Base-by-base conservation (phyloP, 805 yeast genomes). In the Candida michaelii region DNA sequence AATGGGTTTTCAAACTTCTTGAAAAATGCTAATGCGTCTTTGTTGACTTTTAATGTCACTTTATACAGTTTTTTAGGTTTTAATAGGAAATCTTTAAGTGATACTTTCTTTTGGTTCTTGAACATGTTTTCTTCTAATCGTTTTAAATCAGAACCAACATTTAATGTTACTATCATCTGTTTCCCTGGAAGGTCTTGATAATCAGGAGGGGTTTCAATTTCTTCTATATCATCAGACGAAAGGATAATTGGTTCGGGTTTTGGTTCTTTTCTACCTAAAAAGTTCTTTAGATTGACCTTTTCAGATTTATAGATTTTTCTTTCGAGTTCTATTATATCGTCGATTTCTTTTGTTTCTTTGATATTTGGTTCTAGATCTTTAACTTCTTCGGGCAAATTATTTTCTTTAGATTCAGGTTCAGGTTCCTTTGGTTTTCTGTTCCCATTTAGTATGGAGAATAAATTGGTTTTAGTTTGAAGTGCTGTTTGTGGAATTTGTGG, bases 21-120 rank as follows among this genome's bases (percentile, higher is more conserved):
- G 16, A 65, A 54, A 21, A 58, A 55, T 17, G 51, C 54, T 27
- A 68, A 49, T 3, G 48, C 56, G 2, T 35, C 50, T 5, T 65
- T 52, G 19, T 54, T 46, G 5, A 69, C 37, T 32, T 55, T 58
- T 14, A 65, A 48, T 1, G 58, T 56, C 5, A 65, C 60, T 43
- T 23, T 15, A 31, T 19, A 17, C 39, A 14, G 27, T 12, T 36
- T 30, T 25, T 30, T 29, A 4, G 52, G 45, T 30, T 38, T 48
- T 9, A 18, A 31, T 10, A 77, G 74, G 3, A 80, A 60, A 48
- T 77, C 76, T 37, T 58, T 63, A 32, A 69, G 62, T 10, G 67
- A 55, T 0, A 38, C 63, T 51, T 29, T 59, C 39, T 44, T 58
- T 57, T 15, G 52, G 40, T 29, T 48, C 36, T 6, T 30, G 33